Conservation (phyloP, 441 rosid species). For the Syzygium syzygioides region DNA sequence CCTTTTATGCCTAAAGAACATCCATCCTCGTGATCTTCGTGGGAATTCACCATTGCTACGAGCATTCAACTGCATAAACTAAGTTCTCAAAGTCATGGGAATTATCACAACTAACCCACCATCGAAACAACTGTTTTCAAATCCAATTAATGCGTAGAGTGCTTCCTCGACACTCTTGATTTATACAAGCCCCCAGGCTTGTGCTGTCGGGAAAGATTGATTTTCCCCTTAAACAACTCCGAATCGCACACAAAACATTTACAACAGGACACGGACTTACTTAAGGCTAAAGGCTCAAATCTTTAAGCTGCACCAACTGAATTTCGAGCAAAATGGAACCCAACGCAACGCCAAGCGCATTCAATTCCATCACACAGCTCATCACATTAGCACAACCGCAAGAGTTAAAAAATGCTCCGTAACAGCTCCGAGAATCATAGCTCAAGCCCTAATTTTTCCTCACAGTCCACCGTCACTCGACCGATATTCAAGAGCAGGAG, state of each 20-base stretch:
- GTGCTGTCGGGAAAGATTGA: neutral
- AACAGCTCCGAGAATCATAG: neutral
- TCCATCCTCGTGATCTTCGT: neutral
- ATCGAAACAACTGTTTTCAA: neutral
- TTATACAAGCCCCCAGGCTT: neutral
- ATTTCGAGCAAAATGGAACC: neutral
- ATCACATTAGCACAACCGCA: neutral
- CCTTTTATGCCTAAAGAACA: neutral
- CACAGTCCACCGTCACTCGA: neutral
- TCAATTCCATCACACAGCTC: neutral
- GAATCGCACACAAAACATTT: neutral
- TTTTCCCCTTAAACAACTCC: neutral
- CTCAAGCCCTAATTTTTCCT: neutral
- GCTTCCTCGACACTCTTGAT: neutral
- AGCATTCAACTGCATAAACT: neutral
- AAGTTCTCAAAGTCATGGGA: neutral
- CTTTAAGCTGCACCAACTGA: neutral
- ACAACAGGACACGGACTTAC: neutral
- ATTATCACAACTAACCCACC: neutral
- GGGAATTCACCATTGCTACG: neutral
- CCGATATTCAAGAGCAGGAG: neutral
- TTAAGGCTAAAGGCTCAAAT: neutral
- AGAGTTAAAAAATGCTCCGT: neutral
- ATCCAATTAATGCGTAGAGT: neutral
- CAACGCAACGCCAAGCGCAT: neutral